Percentiles rank a stretch among this genome's conserved stretches.
phyloP scores from a whole-genome alignment of 2,329 filamentous ascomycete species.

The Fonsecaea multimorphosa region DNA sequence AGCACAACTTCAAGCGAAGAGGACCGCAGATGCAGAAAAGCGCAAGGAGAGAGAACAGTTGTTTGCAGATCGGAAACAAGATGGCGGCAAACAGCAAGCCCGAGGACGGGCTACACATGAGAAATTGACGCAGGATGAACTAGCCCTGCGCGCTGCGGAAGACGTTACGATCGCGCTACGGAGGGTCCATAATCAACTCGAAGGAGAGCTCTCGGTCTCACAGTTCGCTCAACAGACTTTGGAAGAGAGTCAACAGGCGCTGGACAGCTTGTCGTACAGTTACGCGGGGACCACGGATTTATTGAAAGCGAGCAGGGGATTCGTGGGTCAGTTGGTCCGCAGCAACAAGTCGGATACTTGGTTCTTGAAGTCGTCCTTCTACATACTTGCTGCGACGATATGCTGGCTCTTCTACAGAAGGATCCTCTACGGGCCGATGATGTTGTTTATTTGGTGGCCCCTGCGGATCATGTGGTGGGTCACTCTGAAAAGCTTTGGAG shows the following conservation, averaged over 20 bases:
- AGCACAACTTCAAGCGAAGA: conserved; percentile 80
- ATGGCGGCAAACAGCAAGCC: conserved; percentile 12
- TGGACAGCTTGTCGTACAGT: conserved; percentile 78
- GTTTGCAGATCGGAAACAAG: conserved; percentile 60
- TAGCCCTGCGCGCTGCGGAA: conserved; percentile 74
- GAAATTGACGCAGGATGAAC: conserved; percentile 71
- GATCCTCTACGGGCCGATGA: conserved; percentile 84
- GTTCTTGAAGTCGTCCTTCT: conserved; percentile 92
- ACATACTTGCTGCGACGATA: conserved; percentile 77
- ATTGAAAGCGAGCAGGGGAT: conserved; percentile 72
- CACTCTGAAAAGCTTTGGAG: conserved; percentile 60
- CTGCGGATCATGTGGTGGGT: conserved; percentile 70
- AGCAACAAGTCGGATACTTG: conserved; percentile 97
- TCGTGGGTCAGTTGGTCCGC: conserved; percentile 78
- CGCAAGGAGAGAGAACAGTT: conserved; percentile 77
- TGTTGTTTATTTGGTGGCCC: conserved; percentile 87
- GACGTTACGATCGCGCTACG: conserved; percentile 85
- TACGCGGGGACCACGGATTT: conserved; percentile 81
- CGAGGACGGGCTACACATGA: conserved; percentile 46
- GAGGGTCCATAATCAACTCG: conserved; percentile 85
- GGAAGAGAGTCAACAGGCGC: conserved; percentile 67
- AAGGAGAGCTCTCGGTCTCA: conserved; percentile 80
- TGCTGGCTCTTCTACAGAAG: conserved; percentile 86
- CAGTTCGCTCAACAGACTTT: conserved; percentile 90
- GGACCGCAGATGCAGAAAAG: conserved; percentile 74